phyloP scores from a whole-genome alignment of 2,329 filamentous ascomycete genomes.

The Cordyceps javanica region DNA sequence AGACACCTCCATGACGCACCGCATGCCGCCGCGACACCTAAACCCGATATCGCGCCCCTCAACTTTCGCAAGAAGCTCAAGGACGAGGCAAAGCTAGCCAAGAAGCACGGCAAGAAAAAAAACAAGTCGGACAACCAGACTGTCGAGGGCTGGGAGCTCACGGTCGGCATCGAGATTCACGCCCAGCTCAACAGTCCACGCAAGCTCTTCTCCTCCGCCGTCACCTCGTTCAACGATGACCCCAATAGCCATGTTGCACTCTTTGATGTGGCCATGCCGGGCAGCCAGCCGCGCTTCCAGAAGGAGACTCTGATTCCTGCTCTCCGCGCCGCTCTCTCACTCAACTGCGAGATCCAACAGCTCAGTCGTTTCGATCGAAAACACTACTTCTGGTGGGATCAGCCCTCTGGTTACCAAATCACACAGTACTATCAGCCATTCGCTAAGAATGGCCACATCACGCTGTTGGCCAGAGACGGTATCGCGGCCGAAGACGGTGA shows the following conservation, averaged over 20 bases:
- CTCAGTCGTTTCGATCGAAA: slow-evolving; percentile 88
- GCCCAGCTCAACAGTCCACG: slow-evolving; percentile 83
- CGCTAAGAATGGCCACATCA: slow-evolving; percentile 64
- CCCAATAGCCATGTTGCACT: slow-evolving; percentile 84
- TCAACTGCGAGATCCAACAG: slow-evolving; percentile 71
- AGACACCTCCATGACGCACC: slow-evolving; percentile 28
- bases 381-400: slow-evolving; percentile 99
- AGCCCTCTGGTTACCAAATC: slow-evolving; percentile 93
- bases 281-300: slow-evolving; percentile 83
- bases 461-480: slow-evolving; percentile 67
- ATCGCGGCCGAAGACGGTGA: slow-evolving; percentile 69
- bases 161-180: slow-evolving; percentile 94
- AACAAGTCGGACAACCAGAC: slow-evolving; percentile 42
- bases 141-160: slow-evolving; percentile 77
- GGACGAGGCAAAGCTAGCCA: slow-evolving; percentile 63
- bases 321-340: slow-evolving; percentile 77
- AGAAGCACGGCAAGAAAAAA: slow-evolving; percentile 52
- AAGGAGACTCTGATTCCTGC: slow-evolving; percentile 77
- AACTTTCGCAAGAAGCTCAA: slow-evolving; percentile 69
- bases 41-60: slow-evolving; percentile 22
- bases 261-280: slow-evolving; percentile 86
- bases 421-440: slow-evolving; percentile 86
- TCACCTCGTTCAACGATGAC: slow-evolving; percentile 56
- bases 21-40: slow-evolving; percentile 18
- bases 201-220: slow-evolving; percentile 81